Percentiles rank a stretch among this genome's conserved stretches.
Conservation (phyloP, 2,329 filamentous ascomycete species). For the Exophiala sp. region DNA sequence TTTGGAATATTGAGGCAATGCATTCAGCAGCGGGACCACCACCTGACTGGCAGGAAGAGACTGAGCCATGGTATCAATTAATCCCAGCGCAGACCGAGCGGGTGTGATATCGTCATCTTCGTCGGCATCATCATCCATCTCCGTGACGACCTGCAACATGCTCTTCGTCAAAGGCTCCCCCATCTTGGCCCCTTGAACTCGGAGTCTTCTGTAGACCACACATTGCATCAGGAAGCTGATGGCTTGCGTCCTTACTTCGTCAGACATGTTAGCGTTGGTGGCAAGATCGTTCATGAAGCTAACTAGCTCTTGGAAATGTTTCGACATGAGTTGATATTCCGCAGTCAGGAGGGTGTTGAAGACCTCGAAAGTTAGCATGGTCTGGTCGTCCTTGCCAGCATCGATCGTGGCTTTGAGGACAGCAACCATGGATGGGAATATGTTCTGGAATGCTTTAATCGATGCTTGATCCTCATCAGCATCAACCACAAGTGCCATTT, state of each 20-base stretch:
- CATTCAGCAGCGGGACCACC: conserved; percentile 82
- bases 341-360: conserved; percentile 93
- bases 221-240: conserved; percentile 90
- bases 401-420: conserved; percentile 81
- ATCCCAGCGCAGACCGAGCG: conserved; percentile 72
- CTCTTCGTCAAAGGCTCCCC: conserved; percentile 82
- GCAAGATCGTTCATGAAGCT: conserved; percentile 90
- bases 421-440: conserved; percentile 81
- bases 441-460: conserved; percentile 67
- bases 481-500: conserved; percentile 79
- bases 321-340: conserved; percentile 74
- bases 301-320: conserved; percentile 83
- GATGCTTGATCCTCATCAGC: conserved; percentile 74
- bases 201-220: conserved; percentile 87
- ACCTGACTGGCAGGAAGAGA: conserved; percentile 90
- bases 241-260: conserved; percentile 82
- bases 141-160: conserved; percentile 80
- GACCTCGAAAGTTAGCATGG: conserved; percentile 87
- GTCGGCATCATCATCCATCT: conserved; percentile 57
- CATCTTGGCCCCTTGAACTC: conserved; percentile 84
- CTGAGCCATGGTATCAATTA: conserved; percentile 83
- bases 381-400: conserved; percentile 74
- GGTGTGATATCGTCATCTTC: conserved; percentile 84
- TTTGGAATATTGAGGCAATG: conserved; percentile 74
- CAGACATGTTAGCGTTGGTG: conserved; percentile 67